These are phyloP conservation scores for Fraxinus greggii DNA, from an alignment of 305 asterid species.

Conservation along the genomic window DNA sequence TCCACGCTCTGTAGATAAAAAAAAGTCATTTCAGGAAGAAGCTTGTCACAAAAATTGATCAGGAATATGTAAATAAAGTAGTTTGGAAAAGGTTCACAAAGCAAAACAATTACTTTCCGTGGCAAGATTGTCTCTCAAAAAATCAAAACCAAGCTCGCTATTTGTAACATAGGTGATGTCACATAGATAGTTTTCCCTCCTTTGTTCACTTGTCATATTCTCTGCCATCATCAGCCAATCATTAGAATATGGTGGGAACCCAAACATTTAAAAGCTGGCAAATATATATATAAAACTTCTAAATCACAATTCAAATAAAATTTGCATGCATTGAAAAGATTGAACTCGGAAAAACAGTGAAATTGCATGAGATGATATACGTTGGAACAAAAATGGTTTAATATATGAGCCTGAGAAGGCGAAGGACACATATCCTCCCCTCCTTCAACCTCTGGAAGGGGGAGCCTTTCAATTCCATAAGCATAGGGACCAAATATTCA, in stretches of 20 bases:
- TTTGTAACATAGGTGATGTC: conserved; percentile 96
- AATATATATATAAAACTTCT: conserved; percentile 16
- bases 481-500: background rate
- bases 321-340: background rate
- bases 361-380: conserved; percentile 13
- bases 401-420: background rate
- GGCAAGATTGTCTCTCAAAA: conserved; percentile 95
- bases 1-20: conserved; percentile 74
- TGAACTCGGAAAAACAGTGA: background rate
- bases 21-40: conserved; percentile 31
- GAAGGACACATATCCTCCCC: background rate
- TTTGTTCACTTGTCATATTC: conserved; percentile 91
- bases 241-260: conserved; percentile 30
- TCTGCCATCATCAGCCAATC: conserved; percentile 53
- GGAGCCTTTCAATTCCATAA: background rate
- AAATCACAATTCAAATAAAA: background rate
- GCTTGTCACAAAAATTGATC: conserved; percentile 20
- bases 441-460: background rate
- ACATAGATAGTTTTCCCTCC: conserved; percentile 86
- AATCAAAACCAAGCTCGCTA: conserved; percentile 97
- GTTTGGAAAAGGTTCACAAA: conserved; percentile 25
- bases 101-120: conserved; percentile 72
- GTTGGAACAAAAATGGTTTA: background rate
- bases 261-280: conserved; percentile 21
- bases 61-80: conserved; percentile 19